phyloP scores from a whole-genome alignment of 1,284 basidiomycete genomes.

The Mrakiaceae sp. region DNA sequence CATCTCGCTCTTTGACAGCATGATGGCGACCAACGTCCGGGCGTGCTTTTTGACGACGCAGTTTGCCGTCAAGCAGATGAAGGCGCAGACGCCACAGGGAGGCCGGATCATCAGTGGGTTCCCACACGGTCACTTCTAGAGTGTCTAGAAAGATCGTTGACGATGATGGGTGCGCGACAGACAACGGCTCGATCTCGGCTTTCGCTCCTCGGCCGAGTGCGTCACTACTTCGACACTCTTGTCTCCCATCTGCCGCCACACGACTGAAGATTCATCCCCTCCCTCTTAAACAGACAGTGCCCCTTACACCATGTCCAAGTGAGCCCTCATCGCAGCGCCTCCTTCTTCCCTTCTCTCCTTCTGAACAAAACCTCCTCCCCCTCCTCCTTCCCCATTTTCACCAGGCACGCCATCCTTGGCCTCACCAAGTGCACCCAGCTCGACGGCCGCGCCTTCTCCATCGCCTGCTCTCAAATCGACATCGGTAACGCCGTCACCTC shows the following conservation, averaged over 20 bases:
- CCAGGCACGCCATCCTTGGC: constrained; percentile 67
- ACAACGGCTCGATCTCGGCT: constrained; percentile 44
- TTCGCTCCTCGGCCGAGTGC: constrained; percentile 52
- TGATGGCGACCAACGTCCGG: constrained; percentile 58
- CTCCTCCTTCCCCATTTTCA: constrained; percentile 27
- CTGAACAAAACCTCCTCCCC: neutral
- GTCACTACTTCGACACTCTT: neutral
- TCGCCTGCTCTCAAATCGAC: constrained; percentile 67
- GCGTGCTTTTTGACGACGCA: constrained; percentile 56
- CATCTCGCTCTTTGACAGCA: constrained; percentile 49
- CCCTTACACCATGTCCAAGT: neutral
- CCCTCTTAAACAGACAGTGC: neutral
- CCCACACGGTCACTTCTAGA: neutral
- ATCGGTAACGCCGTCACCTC: constrained; percentile 40
- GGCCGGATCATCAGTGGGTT: constrained; percentile 57
- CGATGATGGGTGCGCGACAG: neutral
- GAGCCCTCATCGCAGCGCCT: no score
- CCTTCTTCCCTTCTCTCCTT: neutral
- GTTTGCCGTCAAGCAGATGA: constrained; percentile 64
- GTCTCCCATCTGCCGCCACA: neutral
- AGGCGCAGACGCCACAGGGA: constrained; percentile 55
- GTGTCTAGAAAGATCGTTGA: neutral
- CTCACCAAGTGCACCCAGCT: constrained; percentile 62
- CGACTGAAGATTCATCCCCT: neutral
- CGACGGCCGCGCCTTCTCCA: constrained; percentile 59